Conservation (phyloP, 2,329 filamentous ascomycete genomes). For the Ustilaginoidea virens region DNA sequence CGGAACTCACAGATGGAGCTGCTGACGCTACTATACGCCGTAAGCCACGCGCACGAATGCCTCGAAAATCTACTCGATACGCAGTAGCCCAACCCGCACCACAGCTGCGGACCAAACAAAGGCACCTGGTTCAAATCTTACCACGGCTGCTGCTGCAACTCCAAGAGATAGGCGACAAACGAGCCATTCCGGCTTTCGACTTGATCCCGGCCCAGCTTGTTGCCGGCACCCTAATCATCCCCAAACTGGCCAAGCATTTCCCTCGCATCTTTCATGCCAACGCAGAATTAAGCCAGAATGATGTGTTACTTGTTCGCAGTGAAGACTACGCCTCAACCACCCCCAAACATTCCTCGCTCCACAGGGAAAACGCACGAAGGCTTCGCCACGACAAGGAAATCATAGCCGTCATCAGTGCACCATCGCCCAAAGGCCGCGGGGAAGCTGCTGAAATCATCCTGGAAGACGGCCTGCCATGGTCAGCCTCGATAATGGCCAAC, state of each 20-base stretch:
- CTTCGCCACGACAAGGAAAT: conserved; percentile 34
- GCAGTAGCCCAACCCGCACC: conserved; percentile 54
- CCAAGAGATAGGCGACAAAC: conserved; percentile 45
- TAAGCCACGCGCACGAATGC: conserved; percentile 26
- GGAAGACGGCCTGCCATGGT: conserved; percentile 45
- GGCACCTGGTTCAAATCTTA: conserved; percentile 50
- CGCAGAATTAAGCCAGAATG: conserved; percentile 48
- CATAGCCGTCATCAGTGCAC: conserved; percentile 53
- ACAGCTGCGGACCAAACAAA: conserved; percentile 41
- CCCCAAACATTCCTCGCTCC: conserved; percentile 12
- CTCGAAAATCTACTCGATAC: conserved; percentile 45
- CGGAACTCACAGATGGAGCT: conserved; percentile 30
- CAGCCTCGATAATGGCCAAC: conserved; percentile 32
- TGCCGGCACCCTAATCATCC: conserved; percentile 37
- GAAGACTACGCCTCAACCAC: conserved; percentile 40
- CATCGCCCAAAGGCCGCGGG: conserved; percentile 29
- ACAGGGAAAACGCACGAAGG: conserved; percentile 29
- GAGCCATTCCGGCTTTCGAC: conserved; percentile 55
- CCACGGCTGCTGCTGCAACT: conserved; percentile 58
- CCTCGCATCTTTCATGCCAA: conserved; percentile 48
- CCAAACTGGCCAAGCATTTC: conserved; percentile 43
- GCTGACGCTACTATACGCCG: conserved; percentile 22
- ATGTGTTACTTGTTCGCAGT: conserved; percentile 55
- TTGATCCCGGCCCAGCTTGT: conserved; percentile 55
- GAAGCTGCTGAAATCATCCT: conserved; percentile 51